These are phyloP conservation scores for Hyphodiscus sp. DNA, from an alignment of 2,329 filamentous ascomycete genomes.

Conservation along the genomic window DNA sequence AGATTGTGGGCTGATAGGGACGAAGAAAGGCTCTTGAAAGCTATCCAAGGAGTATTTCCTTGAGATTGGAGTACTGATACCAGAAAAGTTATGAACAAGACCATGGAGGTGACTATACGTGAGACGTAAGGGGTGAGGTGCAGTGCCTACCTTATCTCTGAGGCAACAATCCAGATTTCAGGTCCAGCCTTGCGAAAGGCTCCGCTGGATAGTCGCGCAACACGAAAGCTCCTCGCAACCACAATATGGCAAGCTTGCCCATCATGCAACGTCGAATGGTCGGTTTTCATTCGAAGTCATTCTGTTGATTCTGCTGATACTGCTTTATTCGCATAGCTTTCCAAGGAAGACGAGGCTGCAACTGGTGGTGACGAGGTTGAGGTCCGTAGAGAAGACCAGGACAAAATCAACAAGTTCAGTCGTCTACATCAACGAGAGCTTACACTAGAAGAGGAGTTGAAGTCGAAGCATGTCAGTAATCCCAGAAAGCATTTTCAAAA, in stretches of 20 bases:
- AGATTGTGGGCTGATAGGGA: too few species aligned
- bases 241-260: background rate
- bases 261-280: conserved; percentile 24
- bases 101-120: too few species aligned
- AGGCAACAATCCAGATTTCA: too few species aligned
- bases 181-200: background rate
- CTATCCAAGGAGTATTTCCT: too few species aligned
- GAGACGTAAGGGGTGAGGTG: too few species aligned
- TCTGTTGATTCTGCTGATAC: background rate
- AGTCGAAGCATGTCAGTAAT: conserved; percentile 64
- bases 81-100: too few species aligned
- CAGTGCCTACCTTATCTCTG: too few species aligned
- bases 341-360: conserved; percentile 81
- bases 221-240: background rate
- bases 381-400: conserved; percentile 93
- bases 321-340: conserved; percentile 50
- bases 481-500: background rate
- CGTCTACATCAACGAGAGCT: conserved; percentile 84
- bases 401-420: conserved; percentile 98
- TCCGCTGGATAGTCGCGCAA: background rate
- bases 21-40: too few species aligned
- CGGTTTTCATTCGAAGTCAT: background rate
- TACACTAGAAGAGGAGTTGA: conserved; percentile 71
- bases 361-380: conserved; percentile 75
- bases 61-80: too few species aligned